Percentiles rank a stretch among this genome's conserved stretches.
Conservation (phyloP, 2,329 filamentous ascomycete species). For the Fusarium palustre region DNA sequence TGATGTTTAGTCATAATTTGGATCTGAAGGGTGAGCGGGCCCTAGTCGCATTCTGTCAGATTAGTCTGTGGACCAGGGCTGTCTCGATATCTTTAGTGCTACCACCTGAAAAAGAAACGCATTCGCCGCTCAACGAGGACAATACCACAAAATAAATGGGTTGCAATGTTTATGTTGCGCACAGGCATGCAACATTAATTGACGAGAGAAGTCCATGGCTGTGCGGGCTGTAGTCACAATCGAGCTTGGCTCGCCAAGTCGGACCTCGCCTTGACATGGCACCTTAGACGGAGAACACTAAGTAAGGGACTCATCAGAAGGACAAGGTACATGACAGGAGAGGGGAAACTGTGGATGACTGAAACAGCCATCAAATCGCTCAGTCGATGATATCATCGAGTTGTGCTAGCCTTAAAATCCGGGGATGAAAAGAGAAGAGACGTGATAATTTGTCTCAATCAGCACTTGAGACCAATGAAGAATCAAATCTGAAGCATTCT, state of each 20-base stretch:
- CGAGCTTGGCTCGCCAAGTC: conserved; percentile 6
- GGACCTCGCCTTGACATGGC: conserved; percentile 6
- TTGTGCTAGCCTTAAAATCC: conserved; percentile 40
- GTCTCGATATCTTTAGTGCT: conserved; percentile 19
- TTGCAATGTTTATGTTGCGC: neutral
- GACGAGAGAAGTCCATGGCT: neutral
- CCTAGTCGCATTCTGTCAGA: conserved; percentile 5
- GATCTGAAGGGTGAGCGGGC: conserved; percentile 43
- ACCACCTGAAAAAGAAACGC: neutral
- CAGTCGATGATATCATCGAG: conserved; percentile 44
- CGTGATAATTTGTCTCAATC: conserved; percentile 19
- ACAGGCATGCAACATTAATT: neutral
- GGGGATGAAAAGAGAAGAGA: conserved; percentile 32
- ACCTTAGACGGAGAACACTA: conserved; percentile 8
- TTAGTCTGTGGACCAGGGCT: conserved; percentile 6
- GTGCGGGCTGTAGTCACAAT: neutral
- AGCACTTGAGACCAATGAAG: conserved; percentile 28
- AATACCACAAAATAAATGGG: neutral
- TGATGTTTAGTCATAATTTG: conserved; percentile 29
- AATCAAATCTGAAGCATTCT: neutral
- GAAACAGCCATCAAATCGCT: conserved; percentile 14
- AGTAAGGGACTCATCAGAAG: conserved; percentile 19
- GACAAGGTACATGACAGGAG: conserved; percentile 13
- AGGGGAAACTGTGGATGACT: neutral
- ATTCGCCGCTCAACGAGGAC: neutral